Evolutionary conservation across 176 grass and related monocot species (phyloP).

Genomic region (Eremochloa ophiuroides): DNA sequence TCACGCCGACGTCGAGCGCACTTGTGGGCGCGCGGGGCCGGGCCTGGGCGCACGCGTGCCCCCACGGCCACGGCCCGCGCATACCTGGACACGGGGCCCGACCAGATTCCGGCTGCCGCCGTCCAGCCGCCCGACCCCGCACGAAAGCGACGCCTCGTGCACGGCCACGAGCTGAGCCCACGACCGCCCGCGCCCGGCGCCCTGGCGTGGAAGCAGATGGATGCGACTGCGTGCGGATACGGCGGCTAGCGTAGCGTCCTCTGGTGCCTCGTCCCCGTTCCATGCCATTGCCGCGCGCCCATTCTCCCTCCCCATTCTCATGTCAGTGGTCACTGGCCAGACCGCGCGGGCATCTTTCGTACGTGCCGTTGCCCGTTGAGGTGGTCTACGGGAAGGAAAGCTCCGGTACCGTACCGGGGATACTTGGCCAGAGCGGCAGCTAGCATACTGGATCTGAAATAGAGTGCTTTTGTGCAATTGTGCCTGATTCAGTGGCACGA

Average conservation of each 20-base stretch:
- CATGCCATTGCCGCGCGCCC: too few species aligned
- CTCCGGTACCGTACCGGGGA: background rate
- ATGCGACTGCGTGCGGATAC: background rate
- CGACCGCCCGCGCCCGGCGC: background rate
- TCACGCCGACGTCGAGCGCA: slow-evolving; percentile 45
- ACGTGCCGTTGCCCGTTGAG: too few species aligned
- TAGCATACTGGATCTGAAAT: background rate
- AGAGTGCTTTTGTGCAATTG: too few species aligned
- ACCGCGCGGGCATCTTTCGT: too few species aligned
- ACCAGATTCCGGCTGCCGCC: slow-evolving; percentile 36
- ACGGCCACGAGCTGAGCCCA: background rate
- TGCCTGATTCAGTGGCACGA: background rate
- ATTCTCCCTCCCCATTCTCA: too few species aligned
- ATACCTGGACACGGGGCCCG: slow-evolving; percentile 15
- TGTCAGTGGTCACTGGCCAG: too few species aligned
- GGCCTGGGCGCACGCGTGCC: slow-evolving; percentile 36
- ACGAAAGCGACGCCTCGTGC: slow-evolving; percentile 30
- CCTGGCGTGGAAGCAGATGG: background rate
- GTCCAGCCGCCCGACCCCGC: background rate
- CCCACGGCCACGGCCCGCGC: background rate
- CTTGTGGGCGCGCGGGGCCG: background rate
- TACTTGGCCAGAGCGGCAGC: too few species aligned
- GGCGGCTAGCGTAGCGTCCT: background rate
- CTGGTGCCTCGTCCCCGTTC: too few species aligned
- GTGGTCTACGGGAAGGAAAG: background rate